Conservation (phyloP, 768 basidiomycete genomes). For the Boletellus emodensis region DNA sequence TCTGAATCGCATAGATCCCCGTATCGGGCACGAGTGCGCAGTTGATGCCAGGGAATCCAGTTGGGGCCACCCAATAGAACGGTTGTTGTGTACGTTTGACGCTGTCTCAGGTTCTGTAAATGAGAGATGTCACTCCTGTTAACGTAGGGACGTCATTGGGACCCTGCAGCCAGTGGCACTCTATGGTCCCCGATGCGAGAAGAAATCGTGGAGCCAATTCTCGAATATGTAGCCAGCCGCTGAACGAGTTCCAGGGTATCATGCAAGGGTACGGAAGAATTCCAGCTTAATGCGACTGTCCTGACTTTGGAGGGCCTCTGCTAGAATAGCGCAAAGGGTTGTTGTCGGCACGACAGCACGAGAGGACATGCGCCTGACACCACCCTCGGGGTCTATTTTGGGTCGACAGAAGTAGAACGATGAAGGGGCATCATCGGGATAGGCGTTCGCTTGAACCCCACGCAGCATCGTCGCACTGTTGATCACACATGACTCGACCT, state of each 20-base stretch:
- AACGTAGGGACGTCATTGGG: too few relatives aligned
- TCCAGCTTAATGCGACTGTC: not conserved
- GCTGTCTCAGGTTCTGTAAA: too few relatives aligned
- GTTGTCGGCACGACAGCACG: not conserved
- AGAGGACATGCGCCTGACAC: not conserved
- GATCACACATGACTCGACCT: not conserved
- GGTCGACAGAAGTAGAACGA: not conserved
- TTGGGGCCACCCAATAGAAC: not conserved
- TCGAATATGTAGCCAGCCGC: not conserved
- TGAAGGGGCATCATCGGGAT: too few relatives aligned
- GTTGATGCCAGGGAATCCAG: not conserved
- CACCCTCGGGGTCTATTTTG: not conserved
- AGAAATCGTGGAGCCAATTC: not conserved
- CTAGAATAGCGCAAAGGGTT: not conserved
- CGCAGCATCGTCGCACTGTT: not conserved
- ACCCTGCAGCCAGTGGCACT: not conserved
- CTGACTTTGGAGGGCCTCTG: not conserved
- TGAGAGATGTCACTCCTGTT: not conserved
- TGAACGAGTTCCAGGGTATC: too few relatives aligned
- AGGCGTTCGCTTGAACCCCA: too few relatives aligned
- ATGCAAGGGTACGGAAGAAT: not conserved
- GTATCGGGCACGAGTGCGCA: not conserved
- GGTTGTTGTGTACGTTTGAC: too few relatives aligned
- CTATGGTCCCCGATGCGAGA: not conserved
- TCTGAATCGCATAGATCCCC: not conserved